These are phyloP conservation scores for Fraxinus nigra DNA, from an alignment of 305 asterid genomes.

Conservation along the genomic window DNA sequence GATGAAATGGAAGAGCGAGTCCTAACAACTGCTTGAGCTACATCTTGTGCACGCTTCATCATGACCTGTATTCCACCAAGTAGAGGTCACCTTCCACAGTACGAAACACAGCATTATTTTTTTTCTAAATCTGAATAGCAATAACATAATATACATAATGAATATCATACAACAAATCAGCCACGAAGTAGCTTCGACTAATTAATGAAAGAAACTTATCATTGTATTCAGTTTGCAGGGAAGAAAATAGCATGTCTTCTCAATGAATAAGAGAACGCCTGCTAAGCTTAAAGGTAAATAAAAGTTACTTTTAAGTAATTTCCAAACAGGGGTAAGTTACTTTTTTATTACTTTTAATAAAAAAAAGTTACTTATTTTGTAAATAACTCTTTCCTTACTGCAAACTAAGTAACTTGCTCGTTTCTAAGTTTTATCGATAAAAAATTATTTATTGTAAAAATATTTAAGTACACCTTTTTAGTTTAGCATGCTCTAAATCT, in stretches of 20 bases:
- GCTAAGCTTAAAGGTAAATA: neutral
- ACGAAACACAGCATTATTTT: neutral
- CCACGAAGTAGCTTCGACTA: neutral
- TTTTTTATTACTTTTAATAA: neutral
- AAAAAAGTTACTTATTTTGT: neutral
- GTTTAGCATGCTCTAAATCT: neutral
- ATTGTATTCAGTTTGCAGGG: neutral
- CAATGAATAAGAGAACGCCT: neutral
- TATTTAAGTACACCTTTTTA: neutral
- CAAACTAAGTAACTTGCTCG: neutral
- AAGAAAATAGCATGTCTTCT: neutral
- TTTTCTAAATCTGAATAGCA: neutral
- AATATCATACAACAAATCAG: neutral
- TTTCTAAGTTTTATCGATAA: neutral
- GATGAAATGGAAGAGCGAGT: slow-evolving; percentile 73
- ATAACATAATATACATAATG: neutral
- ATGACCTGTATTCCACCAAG: slow-evolving; percentile 50
- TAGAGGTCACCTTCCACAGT: slow-evolving; percentile 13
- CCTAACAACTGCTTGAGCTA: slow-evolving; percentile 85
- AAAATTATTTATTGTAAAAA: neutral
- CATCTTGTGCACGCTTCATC: slow-evolving; percentile 88
- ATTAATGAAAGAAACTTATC: neutral
- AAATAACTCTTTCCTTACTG: neutral
- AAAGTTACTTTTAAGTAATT: neutral
- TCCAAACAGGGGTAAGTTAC: neutral